Evolutionary conservation across 306 rosid species (phyloP), one percentile per base, ranked within the genome.

Genomic region (Cyclanthera cordifolia): DNA sequence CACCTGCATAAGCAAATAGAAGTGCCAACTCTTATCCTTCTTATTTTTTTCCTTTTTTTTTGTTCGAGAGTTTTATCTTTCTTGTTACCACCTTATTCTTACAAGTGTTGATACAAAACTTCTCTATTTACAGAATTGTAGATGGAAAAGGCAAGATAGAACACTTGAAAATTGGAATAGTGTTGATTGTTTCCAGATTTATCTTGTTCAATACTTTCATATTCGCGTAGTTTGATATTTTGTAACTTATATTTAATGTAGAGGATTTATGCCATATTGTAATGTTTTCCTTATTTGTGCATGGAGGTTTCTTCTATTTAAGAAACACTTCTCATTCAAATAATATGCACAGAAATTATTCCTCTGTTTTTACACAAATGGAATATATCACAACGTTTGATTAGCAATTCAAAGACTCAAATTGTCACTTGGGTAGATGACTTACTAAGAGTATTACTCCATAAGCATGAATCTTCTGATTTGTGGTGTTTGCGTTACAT

Each of bases 381-480:
- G n/a, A 61, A 63, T 63, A 41, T 41, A 21, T 20, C 2, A 41
- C 9, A 2, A 63, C 9, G 12, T 21, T 63, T 5, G 28, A 39
- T 13, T 64, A 6, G 20, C 53, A 20, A 41, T 15, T 6, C 13
- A 7, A 14, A 65, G 30, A 47, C 39, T 54, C n/a, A 17, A 69
- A 77, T 84, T 72, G 39, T 59, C 70, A 78, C 20, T 34, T 67
- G 61, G 61, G 21, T 14, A 69, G 59, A 34, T 47, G 77, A 82
- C 99, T 83, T 88, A 90, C 99, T 34, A 93, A 85, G 69, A 93
- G 86, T 91, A 90, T 55, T 74, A 86, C 75, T 78, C 97, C 97
- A 75, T 93, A 93, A 61, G 88, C 89, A 68, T 81, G 94, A 66
- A 93, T 83, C 67, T 90, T 82, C 79, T 86, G 99, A 69, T 84